Evolutionary conservation across 176 grass and related monocot species (phyloP).

Genomic region (Carex myosuroides): DNA sequence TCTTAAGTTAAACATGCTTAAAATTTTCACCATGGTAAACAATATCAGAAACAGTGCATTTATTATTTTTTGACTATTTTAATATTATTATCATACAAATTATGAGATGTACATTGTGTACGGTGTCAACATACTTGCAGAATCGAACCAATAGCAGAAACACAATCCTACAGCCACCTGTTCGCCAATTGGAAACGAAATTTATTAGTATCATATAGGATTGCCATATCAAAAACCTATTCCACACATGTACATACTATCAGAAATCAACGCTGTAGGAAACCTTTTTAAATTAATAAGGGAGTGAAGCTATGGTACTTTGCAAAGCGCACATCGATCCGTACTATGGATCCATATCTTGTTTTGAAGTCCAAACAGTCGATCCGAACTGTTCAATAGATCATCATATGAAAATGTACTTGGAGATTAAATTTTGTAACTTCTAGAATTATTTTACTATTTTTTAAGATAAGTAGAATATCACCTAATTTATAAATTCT

Average conservation of each 20-base stretch:
- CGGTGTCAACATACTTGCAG: conserved; percentile 67
- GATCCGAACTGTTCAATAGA: too few relatives aligned
- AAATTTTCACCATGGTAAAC: not conserved
- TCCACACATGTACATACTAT: not conserved
- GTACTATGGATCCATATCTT: too few relatives aligned
- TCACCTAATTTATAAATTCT: too few relatives aligned
- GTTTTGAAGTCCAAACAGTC: too few relatives aligned
- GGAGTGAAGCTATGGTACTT: too few relatives aligned
- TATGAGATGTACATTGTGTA: conserved; percentile 81
- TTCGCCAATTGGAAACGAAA: conserved; percentile 21
- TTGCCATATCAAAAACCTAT: not conserved
- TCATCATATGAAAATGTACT: too few relatives aligned
- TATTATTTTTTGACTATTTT: not conserved
- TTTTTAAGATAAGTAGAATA: too few relatives aligned
- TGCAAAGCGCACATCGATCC: too few relatives aligned
- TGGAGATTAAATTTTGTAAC: too few relatives aligned
- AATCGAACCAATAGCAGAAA: conserved; percentile 76
- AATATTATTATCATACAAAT: conserved; percentile 35
- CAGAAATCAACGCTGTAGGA: not conserved
- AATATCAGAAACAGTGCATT: not conserved
- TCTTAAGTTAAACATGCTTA: not conserved
- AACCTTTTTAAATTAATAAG: not conserved
- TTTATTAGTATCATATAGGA: conserved; percentile 10
- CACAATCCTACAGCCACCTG: conserved; percentile 62
- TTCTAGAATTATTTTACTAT: too few relatives aligned